Evolutionary conservation across 192 early-diverging fungal species (phyloP).

Genomic region (Spizellomyces sp.): DNA sequence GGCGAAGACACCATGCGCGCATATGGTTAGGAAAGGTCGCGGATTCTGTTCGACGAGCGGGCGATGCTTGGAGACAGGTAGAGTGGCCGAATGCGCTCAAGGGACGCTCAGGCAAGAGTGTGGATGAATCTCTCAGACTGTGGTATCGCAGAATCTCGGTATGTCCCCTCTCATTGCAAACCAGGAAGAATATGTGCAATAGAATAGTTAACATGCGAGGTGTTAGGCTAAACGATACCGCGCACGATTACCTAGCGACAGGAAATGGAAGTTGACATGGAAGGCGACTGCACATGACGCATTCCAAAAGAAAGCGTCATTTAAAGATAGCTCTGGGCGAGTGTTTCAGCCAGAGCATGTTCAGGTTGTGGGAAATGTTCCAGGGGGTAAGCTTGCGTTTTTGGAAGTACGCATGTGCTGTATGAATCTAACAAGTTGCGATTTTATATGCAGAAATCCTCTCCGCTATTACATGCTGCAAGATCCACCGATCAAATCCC

Average conservation of each 20-base stretch:
- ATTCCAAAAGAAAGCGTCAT: slow-evolving; percentile 11
- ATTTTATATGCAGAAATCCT: not conserved
- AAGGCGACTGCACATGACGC: slow-evolving; percentile 7
- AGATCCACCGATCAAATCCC: slow-evolving; percentile 19
- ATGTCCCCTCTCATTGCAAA: too few species aligned
- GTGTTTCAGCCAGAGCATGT: slow-evolving; percentile 4
- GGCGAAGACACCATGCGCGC: slow-evolving; percentile 48
- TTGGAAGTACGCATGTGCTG: too few species aligned
- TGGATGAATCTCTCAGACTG: not conserved
- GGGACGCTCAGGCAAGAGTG: not conserved
- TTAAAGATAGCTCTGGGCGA: not conserved
- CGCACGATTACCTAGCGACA: not conserved
- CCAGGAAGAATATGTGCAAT: too few species aligned
- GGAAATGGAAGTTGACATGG: not conserved
- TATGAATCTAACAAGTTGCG: too few species aligned
- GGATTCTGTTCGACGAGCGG: not conserved
- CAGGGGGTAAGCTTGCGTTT: too few species aligned
- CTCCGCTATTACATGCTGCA: slow-evolving; percentile 5
- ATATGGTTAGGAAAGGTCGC: slow-evolving; percentile 4
- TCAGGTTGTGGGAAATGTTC: not conserved
- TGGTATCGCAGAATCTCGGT: not conserved
- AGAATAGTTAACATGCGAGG: too few species aligned
- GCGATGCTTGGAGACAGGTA: not conserved
- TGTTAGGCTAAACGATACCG: slow-evolving; percentile 7
- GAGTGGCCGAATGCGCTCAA: not conserved